Evolutionary conservation across 1,284 basidiomycete species (phyloP), one percentile per base, ranked within the genome.

Genomic region (Austroboletus novae-zelandiae): DNA sequence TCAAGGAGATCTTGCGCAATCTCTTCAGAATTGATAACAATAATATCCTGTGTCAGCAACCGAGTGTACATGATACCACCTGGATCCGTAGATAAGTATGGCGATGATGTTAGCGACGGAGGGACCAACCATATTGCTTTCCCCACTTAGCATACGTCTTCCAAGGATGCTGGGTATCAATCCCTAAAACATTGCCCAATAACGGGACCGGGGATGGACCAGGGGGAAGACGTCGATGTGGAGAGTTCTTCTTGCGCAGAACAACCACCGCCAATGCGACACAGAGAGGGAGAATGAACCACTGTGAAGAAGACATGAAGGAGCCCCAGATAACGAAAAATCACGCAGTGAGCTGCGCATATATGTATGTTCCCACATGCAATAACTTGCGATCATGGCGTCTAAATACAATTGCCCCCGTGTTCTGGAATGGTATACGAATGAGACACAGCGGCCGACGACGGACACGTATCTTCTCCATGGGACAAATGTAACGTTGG

Each of bases 21-120:
- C 48, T 50, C 47, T 34, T 65, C 62, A 0, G 62, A 66, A 36
- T 58, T 66, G 9, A 62, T 48, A 13, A 66, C 27, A 40, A 58
- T 41, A 45, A 56, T 50, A 43, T 52, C 50, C 51, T 53, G 53
- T 37, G 43, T 46, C 45, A 58, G 36, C 39, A 55, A 46, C 53
- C 56, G 50, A 41, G 60, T 59, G 9, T 66, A 56, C 9, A 62
- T 52, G 17, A 62, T 52, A 5, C 27, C 51, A 9, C 61, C 61
- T 62, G n/a, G 23, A 20, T 1, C 20, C 23, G n/a, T 18, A 32
- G 31, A 40, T 57, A 9, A 43, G 31, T 32, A 15, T 14, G 3
- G 20, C 7, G 1, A 3, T 9, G n/a, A 23, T 20, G 41, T 2
- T n/a, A 17, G 23, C 25, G 7, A 41, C 25, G 34, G 37, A 37